Conservation (phyloP, 495 filamentous ascomycete genomes). For the Daldinia bambusicola region DNA sequence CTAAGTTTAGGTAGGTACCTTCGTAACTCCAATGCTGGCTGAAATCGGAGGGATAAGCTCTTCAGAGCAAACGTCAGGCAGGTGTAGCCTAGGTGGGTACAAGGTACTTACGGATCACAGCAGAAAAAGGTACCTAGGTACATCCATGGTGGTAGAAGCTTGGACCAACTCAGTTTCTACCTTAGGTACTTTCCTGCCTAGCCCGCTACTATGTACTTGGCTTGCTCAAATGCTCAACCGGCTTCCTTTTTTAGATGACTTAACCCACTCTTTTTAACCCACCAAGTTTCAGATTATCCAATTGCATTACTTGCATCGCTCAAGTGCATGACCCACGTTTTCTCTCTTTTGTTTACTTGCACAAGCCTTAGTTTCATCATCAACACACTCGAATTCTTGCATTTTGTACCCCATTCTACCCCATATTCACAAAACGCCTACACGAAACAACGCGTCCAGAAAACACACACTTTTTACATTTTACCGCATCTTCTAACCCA, state of each 20-base stretch:
- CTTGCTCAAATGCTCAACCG: not conserved
- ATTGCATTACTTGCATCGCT: constrained; percentile 15
- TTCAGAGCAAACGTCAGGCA: constrained; percentile 49
- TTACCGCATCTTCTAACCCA: constrained; percentile 6
- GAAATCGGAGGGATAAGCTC: constrained; percentile 29
- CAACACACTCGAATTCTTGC: constrained; percentile 31
- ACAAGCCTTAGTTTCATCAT: constrained; percentile 33
- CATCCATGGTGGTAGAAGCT: not conserved
- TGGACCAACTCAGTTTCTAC: not conserved
- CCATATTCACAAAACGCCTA: constrained; percentile 25
- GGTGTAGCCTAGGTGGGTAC: constrained; percentile 47
- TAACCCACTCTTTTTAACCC: not conserved
- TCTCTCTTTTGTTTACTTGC: constrained; percentile 44
- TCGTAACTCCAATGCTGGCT: constrained; percentile 2
- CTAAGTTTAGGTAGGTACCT: constrained; percentile 3
- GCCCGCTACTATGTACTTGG: not conserved
- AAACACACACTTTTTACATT: not conserved
- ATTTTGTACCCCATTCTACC: constrained; percentile 23
- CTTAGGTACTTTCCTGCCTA: too few species aligned
- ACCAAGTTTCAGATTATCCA: constrained; percentile 13
- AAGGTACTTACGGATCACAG: not conserved
- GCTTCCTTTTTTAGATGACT: not conserved
- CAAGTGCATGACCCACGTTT: constrained; percentile 8
- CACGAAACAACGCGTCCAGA: constrained; percentile 15
- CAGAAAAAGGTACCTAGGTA: constrained; percentile 14